Base-by-base conservation (phyloP, 352 stramenopile genomes). In the Pythium aphanidermatum region DNA sequence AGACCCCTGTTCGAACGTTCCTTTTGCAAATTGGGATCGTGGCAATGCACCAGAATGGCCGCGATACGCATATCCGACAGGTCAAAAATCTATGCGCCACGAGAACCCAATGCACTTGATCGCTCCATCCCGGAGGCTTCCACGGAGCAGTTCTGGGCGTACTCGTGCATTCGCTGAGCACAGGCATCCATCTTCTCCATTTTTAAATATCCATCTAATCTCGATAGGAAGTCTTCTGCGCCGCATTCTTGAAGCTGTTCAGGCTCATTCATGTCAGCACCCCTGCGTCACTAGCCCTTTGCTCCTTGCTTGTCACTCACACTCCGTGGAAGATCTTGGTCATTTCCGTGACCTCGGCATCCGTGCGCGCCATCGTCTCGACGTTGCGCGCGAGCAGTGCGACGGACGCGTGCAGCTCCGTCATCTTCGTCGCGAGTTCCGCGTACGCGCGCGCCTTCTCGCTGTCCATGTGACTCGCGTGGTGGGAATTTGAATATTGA, bases 1-100 rank as follows among this genome's bases (percentile, higher is more conserved):
- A 83, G 70, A 49, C 36, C n/a, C 68, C 74, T 5, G 55, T 86
- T 38, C 87, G 92, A 17, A 95, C 95, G 11, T 97, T 98, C 63
- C 92, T 98, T 46, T 63, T 99, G 43, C 95, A 98, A 57, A 95
- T 99, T 40, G 92, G 86, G 23, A 85, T 99, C 42, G 63, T 96
- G 6, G 86, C 86, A 16, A 99, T 99, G 96, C 96, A 99, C 65
- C 96, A 99, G 70, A 99, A 99, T 69, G 96, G 96, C 24, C 70
- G 91, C 21, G 95, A 98, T 57, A 98, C 93, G 10, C 95, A 98
- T 54, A 90, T 98, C 21, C 81, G 95, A 21, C 92, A 98, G 42
- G 77, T 97, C 27, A 97, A 96, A n/a, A 46, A 67, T 98, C 35
- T 98, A 84, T 59, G 77, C 89, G 14, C 85, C 89, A 13, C 63